A percentile compares a stretch with the other conserved stretches of the same genome.
These are phyloP conservation scores for Leersia perrieri DNA, from an alignment of 176 grass and related monocot genomes.

Conservation along the genomic window DNA sequence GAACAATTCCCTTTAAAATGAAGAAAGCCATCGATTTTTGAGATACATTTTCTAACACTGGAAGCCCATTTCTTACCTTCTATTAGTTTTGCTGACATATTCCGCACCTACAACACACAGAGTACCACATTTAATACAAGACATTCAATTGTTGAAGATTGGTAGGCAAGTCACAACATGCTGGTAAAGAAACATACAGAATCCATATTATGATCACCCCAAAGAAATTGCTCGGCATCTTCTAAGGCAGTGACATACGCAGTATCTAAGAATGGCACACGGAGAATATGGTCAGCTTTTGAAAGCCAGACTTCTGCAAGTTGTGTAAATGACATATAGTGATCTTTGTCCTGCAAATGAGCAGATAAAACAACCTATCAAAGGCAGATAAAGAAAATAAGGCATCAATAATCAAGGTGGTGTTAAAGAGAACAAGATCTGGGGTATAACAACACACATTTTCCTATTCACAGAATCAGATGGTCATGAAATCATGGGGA, in stretches of 20 bases:
- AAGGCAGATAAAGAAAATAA: conserved; percentile 17
- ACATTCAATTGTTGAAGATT: conserved; percentile 3
- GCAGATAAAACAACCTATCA: conserved; percentile 13
- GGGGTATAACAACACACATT: neutral
- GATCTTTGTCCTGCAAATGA: conserved; percentile 58
- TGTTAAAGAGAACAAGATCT: neutral
- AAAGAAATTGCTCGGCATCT: conserved; percentile 85
- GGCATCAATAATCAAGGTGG: neutral
- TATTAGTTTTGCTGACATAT: conserved; percentile 57
- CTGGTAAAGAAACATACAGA: conserved; percentile 57
- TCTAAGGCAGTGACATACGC: conserved; percentile 62
- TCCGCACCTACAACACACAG: conserved; percentile 59
- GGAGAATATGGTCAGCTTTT: conserved; percentile 62
- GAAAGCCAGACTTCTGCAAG: conserved; percentile 86
- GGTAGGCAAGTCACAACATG: conserved; percentile 24
- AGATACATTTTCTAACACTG: conserved; percentile 47
- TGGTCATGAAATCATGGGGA: conserved; percentile 1
- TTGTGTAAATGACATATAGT: conserved; percentile 53
- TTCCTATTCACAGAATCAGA: neutral
- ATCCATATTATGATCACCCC: conserved; percentile 82
- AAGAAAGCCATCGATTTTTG: conserved; percentile 53
- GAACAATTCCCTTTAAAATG: conserved; percentile 29
- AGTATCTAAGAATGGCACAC: conserved; percentile 57
- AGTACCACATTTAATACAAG: conserved; percentile 27
- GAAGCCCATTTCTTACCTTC: conserved; percentile 65